phyloP scores from a whole-genome alignment of 192 early-diverging fungal species.

The Entophlyctis luteolus region DNA sequence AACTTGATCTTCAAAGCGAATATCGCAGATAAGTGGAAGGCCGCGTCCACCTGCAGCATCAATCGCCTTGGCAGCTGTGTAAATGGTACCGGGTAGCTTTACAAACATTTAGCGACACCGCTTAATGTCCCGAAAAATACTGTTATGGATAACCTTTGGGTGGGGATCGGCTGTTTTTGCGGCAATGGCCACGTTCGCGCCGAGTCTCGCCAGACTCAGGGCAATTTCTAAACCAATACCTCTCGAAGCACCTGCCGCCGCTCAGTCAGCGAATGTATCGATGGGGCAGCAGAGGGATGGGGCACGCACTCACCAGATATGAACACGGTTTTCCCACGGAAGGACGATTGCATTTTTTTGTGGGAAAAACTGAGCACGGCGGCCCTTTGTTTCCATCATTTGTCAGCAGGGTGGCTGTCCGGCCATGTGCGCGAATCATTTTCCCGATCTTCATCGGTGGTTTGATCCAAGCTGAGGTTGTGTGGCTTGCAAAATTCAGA shows the following conservation, averaged over 20 bases:
- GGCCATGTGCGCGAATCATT: no score
- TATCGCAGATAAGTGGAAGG: conserved; percentile 76
- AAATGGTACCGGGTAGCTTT: conserved; percentile 79
- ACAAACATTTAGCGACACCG: background rate
- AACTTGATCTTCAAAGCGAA: conserved; percentile 75
- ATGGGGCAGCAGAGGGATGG: background rate
- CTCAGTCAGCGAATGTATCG: background rate
- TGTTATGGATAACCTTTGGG: conserved; percentile 40
- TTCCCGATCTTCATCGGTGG: no score
- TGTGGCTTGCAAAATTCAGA: no score
- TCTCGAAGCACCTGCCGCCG: conserved; percentile 19
- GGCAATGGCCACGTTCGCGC: conserved; percentile 66
- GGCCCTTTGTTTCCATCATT: no score
- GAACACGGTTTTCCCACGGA: conserved; percentile 19
- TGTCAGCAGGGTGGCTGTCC: no score
- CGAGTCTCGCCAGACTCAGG: conserved; percentile 60
- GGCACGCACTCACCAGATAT: conserved; percentile 9
- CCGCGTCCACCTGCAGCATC: conserved; percentile 70
- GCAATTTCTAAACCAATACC: conserved; percentile 82
- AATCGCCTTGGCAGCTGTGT: conserved; percentile 70
- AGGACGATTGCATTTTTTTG: no score
- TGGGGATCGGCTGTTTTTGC: conserved; percentile 70
- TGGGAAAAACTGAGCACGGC: no score
- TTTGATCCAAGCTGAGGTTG: no score
- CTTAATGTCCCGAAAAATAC: background rate